These are phyloP conservation scores for Sarocladium strictum DNA, from an alignment of 2,329 filamentous ascomycete genomes.

Conservation along the genomic window DNA sequence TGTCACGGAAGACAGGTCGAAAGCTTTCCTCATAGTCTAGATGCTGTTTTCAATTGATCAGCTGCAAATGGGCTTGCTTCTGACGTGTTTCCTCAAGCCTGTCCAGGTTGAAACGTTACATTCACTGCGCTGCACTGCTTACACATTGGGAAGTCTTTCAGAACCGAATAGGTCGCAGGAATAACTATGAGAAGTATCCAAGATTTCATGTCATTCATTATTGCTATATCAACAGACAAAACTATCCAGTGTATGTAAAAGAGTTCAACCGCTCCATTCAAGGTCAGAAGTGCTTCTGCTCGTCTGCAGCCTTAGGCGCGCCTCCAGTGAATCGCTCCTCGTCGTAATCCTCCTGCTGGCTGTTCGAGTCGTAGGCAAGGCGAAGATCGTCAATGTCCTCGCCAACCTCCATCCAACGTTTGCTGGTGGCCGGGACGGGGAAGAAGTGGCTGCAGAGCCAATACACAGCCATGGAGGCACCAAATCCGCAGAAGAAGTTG, in stretches of 20 bases:
- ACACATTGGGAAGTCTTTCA: too few relatives aligned
- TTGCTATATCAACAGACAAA: neutral
- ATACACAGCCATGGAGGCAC: constrained; percentile 62
- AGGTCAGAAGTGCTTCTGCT: constrained; percentile 11
- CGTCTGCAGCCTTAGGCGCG: neutral
- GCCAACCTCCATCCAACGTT: constrained; percentile 71
- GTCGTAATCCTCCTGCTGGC: constrained; percentile 27
- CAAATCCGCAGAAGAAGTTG: constrained; percentile 84
- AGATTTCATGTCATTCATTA: neutral
- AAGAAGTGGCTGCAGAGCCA: constrained; percentile 62
- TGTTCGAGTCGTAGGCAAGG: constrained; percentile 38
- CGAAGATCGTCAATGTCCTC: constrained; percentile 52
- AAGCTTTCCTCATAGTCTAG: too few relatives aligned
- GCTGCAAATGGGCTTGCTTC: too few relatives aligned
- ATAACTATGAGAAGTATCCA: neutral
- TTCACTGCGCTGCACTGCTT: too few relatives aligned
- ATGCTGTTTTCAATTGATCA: too few relatives aligned
- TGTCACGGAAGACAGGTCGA: too few relatives aligned
- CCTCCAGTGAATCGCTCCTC: constrained; percentile 23
- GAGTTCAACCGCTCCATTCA: neutral
- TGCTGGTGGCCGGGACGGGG: constrained; percentile 69
- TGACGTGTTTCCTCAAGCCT: too few relatives aligned
- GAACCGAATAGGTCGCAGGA: too few relatives aligned
- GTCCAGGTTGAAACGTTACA: too few relatives aligned
- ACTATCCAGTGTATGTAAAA: neutral